Percentiles rank a stretch among this genome's conserved stretches.
Conservation (phyloP, 768 basidiomycete species). For the Lyophyllum atratum region DNA sequence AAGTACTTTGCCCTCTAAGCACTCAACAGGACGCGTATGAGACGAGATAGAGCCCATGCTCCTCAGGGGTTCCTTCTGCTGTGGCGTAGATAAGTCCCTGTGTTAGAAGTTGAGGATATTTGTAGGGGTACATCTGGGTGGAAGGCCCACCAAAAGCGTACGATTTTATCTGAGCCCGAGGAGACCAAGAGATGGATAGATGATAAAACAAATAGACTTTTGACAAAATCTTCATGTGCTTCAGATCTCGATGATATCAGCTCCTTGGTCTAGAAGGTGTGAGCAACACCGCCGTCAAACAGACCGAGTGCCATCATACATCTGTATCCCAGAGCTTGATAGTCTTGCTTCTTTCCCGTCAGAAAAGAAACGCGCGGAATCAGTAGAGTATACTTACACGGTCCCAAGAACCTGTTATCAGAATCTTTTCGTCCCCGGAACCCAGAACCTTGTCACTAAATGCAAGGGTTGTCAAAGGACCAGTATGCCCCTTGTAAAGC, state of each 20-base stretch:
- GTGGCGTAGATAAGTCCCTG: slow-evolving; percentile 66
- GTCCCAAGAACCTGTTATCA: slow-evolving; percentile 97
- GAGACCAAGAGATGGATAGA: slow-evolving; percentile 71
- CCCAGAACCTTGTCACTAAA: slow-evolving; percentile 52
- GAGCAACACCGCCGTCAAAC: neutral
- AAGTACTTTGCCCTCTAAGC: slow-evolving; percentile 55
- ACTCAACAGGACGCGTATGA: slow-evolving; percentile 89
- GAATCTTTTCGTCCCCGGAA: slow-evolving; percentile 44
- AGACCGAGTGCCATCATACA: slow-evolving; percentile 43
- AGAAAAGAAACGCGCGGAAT: neutral
- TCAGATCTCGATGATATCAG: slow-evolving; percentile 63
- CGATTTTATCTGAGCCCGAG: slow-evolving; percentile 85
- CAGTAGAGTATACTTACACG: slow-evolving; percentile 42
- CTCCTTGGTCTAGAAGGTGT: slow-evolving; percentile 58
- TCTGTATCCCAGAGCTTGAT: slow-evolving; percentile 85
- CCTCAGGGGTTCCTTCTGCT: slow-evolving; percentile 40
- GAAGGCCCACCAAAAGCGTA: slow-evolving; percentile 79
- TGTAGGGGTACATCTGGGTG: neutral
- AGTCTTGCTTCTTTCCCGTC: slow-evolving; percentile 47
- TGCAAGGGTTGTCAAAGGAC: slow-evolving; percentile 83
- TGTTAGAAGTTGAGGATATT: neutral
- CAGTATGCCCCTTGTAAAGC: slow-evolving; percentile 81
- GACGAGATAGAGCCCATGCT: slow-evolving; percentile 73
- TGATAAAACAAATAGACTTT: slow-evolving; percentile 75
- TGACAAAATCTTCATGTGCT: slow-evolving; percentile 92